Conservation (phyloP, 75 land plant genomes). For the Azolla pinnata region DNA sequence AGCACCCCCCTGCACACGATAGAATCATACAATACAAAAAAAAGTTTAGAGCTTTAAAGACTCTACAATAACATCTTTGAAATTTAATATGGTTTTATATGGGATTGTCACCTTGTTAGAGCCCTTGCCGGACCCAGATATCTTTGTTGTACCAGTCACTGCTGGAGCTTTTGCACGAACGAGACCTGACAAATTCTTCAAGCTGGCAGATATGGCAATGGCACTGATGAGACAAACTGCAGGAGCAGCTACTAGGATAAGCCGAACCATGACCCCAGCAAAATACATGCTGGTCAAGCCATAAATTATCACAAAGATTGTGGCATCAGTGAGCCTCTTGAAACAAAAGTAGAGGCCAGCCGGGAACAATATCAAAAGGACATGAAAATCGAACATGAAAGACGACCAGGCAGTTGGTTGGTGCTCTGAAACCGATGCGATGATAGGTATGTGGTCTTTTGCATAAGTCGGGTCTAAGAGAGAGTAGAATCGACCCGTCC, state of each 20-base stretch:
- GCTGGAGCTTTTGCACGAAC: conserved; percentile 30
- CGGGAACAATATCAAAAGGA: conserved; percentile 87
- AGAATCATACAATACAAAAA: background rate
- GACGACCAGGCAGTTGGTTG: conserved; percentile 99
- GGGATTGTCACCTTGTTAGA: conserved; percentile 50
- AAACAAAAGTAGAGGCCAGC: conserved; percentile 97
- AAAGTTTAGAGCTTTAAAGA: too few species aligned
- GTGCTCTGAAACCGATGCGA: conserved; percentile 99
- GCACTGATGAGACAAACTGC: conserved; percentile 96
- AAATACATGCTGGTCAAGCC: conserved; percentile 97
- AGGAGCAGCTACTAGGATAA: conserved; percentile 95
- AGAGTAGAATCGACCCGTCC: conserved; percentile 99
- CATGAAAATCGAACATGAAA: conserved; percentile 98
- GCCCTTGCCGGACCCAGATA: conserved; percentile 40
- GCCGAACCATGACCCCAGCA: conserved; percentile 98
- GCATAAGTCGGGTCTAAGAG: conserved; percentile 98
- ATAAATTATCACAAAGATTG: conserved; percentile 91
- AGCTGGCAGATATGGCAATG: conserved; percentile 83
- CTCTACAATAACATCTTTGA: background rate
- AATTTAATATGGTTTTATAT: too few species aligned
- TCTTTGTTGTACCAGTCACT: conserved; percentile 40
- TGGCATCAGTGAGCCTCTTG: conserved; percentile 86
- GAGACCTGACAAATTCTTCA: conserved; percentile 66
- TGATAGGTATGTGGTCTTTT: conserved; percentile 95
- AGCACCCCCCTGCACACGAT: conserved; percentile 34